These are phyloP conservation scores for Elaeis oleifera DNA, from an alignment of 202 grass and related monocot species.

Conservation along the genomic window DNA sequence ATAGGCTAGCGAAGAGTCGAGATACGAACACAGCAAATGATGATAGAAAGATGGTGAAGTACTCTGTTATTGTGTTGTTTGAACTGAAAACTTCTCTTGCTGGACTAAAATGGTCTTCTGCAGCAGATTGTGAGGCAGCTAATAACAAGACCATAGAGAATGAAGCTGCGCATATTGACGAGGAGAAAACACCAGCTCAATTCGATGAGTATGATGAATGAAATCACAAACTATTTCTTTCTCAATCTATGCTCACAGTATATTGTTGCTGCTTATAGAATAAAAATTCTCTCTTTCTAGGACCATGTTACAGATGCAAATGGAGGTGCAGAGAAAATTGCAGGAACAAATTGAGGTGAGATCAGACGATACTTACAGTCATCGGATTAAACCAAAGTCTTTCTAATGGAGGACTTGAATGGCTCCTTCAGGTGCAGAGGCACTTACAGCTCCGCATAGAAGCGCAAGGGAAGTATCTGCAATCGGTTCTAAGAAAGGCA, in stretches of 20 bases:
- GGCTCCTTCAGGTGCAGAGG: conserved; percentile 51
- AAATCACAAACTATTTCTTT: too few relatives aligned
- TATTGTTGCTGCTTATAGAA: not conserved
- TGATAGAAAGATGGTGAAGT: conserved; percentile 24
- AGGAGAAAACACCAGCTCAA: not conserved
- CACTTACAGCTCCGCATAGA: conserved; percentile 85
- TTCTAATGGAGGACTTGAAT: not conserved
- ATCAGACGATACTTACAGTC: not conserved
- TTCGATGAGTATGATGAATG: conserved; percentile 12
- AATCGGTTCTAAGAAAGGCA: conserved; percentile 62
- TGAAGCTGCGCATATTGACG: not conserved
- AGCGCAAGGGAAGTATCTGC: conserved; percentile 84
- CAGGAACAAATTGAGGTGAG: conserved; percentile 73
- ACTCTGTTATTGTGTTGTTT: not conserved
- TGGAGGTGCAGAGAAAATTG: conserved; percentile 55
- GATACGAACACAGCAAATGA: conserved; percentile 9
- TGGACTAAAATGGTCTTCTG: conserved; percentile 9
- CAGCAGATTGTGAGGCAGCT: conserved; percentile 11
- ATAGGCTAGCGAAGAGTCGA: conserved; percentile 48
- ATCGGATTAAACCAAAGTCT: not conserved
- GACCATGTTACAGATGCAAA: conserved; percentile 45
- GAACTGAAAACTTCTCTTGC: not conserved
- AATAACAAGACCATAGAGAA: not conserved
- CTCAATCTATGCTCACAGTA: not conserved
- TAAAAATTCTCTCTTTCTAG: conserved; percentile 22